Conservation (phyloP, 1,284 basidiomycete species). For the Chalciporus piperatoides region DNA sequence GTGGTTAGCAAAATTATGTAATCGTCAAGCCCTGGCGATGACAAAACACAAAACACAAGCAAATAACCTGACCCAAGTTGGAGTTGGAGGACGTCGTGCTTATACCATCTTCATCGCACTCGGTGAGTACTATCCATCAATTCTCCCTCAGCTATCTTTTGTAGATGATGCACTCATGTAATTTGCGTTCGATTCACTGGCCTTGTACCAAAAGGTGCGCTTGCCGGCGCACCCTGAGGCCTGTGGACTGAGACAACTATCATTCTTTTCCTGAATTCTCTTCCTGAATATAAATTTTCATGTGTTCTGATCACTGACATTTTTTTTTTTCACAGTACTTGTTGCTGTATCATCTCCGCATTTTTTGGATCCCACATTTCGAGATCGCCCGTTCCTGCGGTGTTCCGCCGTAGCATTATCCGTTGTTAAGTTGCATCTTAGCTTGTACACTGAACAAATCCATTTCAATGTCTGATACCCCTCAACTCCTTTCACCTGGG, state of each 20-base stretch:
- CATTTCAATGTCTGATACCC: conserved; percentile 29
- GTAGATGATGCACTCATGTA: conserved; percentile 62
- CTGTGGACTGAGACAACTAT: conserved; percentile 64
- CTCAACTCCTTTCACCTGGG: conserved; percentile 4
- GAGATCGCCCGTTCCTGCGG: conserved; percentile 15
- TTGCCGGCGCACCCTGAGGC: conserved; percentile 68
- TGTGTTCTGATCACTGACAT: conserved; percentile 15
- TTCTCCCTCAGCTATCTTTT: conserved; percentile 1
- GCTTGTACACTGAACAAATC: conserved; percentile 14
- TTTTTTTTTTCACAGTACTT: conserved; percentile 2
- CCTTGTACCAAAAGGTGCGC: conserved; percentile 66
- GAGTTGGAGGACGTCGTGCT: too few relatives aligned
- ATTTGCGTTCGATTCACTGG: conserved; percentile 75
- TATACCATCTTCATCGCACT: neutral
- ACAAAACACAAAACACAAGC: conserved; percentile 8
- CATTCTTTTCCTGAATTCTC: conserved; percentile 39
- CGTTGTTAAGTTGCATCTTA: conserved; percentile 19
- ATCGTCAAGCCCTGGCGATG: too few relatives aligned
- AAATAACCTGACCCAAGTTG: conserved; percentile 13
- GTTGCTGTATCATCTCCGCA: neutral
- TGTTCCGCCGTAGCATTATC: conserved; percentile 11
- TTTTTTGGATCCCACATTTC: conserved; percentile 8
- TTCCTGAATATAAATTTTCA: neutral
- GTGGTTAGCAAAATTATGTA: too few relatives aligned
- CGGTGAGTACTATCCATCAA: conserved; percentile 17